These are phyloP conservation scores for Sonneratia alba DNA, from an alignment of 345 rosid genomes.

Conservation along the genomic window DNA sequence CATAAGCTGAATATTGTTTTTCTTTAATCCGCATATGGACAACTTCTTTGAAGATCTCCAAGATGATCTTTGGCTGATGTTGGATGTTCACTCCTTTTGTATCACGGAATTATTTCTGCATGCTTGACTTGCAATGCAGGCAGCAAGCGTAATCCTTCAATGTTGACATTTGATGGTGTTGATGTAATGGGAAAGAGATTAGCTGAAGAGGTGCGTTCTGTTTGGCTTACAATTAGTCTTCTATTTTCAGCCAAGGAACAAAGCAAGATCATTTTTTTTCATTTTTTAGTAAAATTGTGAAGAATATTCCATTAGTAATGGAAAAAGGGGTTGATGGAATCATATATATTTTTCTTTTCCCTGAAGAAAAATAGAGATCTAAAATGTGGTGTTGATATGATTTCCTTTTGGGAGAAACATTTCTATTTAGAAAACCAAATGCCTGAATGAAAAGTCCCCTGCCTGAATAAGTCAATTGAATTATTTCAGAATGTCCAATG, in stretches of 20 bases:
- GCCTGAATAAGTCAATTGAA: too few species aligned
- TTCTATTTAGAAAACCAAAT: neutral
- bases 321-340: neutral
- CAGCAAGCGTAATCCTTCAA: slow-evolving; percentile 47
- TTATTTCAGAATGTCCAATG: neutral
- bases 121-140: slow-evolving; percentile 38
- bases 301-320: too few species aligned
- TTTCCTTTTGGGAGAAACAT: neutral
- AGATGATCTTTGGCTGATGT: neutral
- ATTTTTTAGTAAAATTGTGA: too few species aligned
- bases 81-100: neutral
- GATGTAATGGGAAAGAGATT: slow-evolving; percentile 84
- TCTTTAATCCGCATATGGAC: neutral
- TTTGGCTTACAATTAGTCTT: neutral
- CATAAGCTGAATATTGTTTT: neutral
- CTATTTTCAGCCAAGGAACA: neutral
- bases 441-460: neutral
- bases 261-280: too few species aligned
- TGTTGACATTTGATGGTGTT: slow-evolving; percentile 69
- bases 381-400: neutral
- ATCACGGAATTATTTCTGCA: slow-evolving; percentile 7
- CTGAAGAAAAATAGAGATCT: slow-evolving; percentile 2
- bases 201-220: slow-evolving; percentile 61
- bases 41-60: neutral
- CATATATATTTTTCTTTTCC: neutral